These are phyloP conservation scores for Yamadazyma endophytica DNA, from an alignment of 805 yeast genomes.

Conservation along the genomic window DNA sequence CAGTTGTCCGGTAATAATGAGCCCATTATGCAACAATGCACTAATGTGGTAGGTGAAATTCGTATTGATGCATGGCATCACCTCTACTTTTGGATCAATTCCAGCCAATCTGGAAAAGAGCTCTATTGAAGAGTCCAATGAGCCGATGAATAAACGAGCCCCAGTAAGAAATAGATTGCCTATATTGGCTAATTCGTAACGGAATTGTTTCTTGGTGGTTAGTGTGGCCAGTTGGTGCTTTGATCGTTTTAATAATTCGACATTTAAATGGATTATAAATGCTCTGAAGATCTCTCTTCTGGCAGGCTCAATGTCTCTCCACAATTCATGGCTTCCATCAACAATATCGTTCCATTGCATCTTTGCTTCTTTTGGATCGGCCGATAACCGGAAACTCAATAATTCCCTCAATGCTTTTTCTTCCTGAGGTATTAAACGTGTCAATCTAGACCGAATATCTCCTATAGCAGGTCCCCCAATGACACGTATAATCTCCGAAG, in stretches of 20 bases:
- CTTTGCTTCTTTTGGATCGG: conserved; percentile 49
- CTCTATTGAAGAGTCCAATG: conserved; percentile 80
- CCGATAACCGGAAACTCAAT: conserved; percentile 47
- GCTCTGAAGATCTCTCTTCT: conserved; percentile 70
- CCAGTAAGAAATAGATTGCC: conserved; percentile 87
- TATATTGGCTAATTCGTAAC: conserved; percentile 73
- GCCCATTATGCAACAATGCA: conserved; percentile 66
- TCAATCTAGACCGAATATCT: conserved; percentile 78
- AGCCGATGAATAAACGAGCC: conserved; percentile 75
- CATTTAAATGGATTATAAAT: conserved; percentile 73
- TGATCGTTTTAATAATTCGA: conserved; percentile 67
- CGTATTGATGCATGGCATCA: conserved; percentile 79
- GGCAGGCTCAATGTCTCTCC: conserved; percentile 59
- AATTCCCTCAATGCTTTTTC: conserved; percentile 29
- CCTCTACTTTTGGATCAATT: conserved; percentile 48
- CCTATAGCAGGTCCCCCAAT: conserved; percentile 96
- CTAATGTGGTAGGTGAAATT: conserved; percentile 84
- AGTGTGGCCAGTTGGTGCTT: conserved; percentile 33
- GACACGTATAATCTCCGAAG: conserved; percentile 80
- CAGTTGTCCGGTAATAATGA: conserved; percentile 81
- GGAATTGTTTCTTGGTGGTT: conserved; percentile 51
- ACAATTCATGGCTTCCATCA: conserved; percentile 70
- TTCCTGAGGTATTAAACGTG: conserved; percentile 62
- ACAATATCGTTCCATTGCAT: conserved; percentile 73
- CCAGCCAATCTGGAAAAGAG: conserved; percentile 62